Percentiles rank a stretch among this genome's conserved stretches.
These are phyloP conservation scores for Monosporascus ibericus DNA, from an alignment of 2,329 filamentous ascomycete species.

Conservation along the genomic window DNA sequence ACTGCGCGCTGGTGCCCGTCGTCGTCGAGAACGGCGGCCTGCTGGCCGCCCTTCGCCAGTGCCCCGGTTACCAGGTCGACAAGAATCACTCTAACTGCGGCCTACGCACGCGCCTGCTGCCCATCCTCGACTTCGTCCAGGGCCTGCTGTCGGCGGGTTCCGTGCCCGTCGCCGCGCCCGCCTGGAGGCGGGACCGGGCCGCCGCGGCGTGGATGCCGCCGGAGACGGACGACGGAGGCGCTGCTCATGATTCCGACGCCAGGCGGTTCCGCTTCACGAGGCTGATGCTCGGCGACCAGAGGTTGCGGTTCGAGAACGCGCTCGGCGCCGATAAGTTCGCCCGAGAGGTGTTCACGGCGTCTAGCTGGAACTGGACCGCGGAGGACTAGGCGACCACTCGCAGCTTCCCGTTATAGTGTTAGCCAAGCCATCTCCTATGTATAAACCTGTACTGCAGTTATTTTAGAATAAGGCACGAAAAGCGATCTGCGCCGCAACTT, in stretches of 20 bases:
- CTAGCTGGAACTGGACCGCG: slow-evolving; percentile 55
- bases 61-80: slow-evolving; percentile 68
- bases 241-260: neutral
- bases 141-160: slow-evolving; percentile 44
- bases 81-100: slow-evolving; percentile 69
- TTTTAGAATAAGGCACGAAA: neutral
- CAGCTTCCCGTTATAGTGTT: too few relatives aligned
- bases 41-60: slow-evolving; percentile 56
- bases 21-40: slow-evolving; percentile 36
- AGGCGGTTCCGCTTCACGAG: slow-evolving; percentile 44
- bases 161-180: slow-evolving; percentile 35
- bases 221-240: neutral
- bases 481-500: neutral
- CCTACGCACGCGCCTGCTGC: slow-evolving; percentile 57
- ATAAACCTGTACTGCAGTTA: too few relatives aligned
- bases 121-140: slow-evolving; percentile 59
- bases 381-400: slow-evolving; percentile 28
- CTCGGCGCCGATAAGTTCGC: slow-evolving; percentile 47
- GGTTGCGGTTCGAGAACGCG: slow-evolving; percentile 41
- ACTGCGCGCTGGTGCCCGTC: slow-evolving; percentile 54
- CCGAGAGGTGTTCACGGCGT: slow-evolving; percentile 47
- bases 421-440: too few relatives aligned
- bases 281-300: slow-evolving; percentile 42
- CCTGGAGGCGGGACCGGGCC: slow-evolving; percentile 39
- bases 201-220: slow-evolving; percentile 38